Evolutionary conservation across 163 green algal species (phyloP), one percentile per base, ranked within the genome.

Genomic region (Chlamydomonas reinhardtii): DNA sequence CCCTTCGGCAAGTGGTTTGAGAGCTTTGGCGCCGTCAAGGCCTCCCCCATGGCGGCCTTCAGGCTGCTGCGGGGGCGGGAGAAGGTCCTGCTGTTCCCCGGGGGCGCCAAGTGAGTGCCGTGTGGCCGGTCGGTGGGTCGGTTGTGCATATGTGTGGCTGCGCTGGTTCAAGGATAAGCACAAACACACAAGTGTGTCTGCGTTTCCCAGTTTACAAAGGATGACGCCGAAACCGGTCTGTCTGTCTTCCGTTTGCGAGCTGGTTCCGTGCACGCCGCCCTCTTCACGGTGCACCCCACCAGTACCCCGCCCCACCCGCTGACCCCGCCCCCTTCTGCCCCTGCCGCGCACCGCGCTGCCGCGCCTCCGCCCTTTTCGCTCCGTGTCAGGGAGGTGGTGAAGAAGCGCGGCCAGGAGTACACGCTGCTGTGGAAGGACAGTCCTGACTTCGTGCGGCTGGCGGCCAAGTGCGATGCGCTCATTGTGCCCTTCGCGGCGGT

Each of bases 381-480:
- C n/a, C n/a, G n/a, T n/a, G n/a, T n/a, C 88, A 92, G 89, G 34
- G 91, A 97, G 89, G 94, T 96, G 64, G 91, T 92, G 62, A 97
- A 97, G 91, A 86, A 84, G 64, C 87, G 89, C 16, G 92, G 90
- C 22, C 89, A 94, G 62, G 84, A 94, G 83, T 96, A 96, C 79
- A 82, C 90, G 83, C 89, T 97, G 65, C 85, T 95, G 74, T 97
- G 94, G 94, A 92, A 87, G 83, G 91, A 94, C 2, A 87, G 61
- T 34, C 89, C 91, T 0, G 94, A 96, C 86, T 96, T 97, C 87
- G 93, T 96, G 79, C 89, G 94, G 32, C 88, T 97, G 81, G 94
- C 94, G 9, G 90, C 93, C 61, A 92, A 90, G 62, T 91, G 87
- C 66, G 87, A 92, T 43, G 93, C 92, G 27, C 84, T 95, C 73